These are phyloP conservation scores for Talaromyces sp. DNA, from an alignment of 2,329 filamentous ascomycete genomes.

Conservation along the genomic window DNA sequence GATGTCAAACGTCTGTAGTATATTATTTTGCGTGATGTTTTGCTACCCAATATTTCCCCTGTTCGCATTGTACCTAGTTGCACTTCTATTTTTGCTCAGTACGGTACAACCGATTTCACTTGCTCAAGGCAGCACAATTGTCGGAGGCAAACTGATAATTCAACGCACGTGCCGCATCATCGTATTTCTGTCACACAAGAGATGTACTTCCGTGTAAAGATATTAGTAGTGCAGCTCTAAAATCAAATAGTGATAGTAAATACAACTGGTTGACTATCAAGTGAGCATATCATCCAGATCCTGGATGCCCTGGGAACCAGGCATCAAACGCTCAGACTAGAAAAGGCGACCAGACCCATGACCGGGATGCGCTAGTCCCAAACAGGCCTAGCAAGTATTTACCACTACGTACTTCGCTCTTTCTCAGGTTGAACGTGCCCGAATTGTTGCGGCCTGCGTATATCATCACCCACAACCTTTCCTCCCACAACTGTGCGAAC, in stretches of 20 bases:
- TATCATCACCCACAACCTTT: not conserved
- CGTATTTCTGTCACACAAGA: not conserved
- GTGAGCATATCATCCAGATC: not conserved
- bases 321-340: not conserved
- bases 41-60: constrained; percentile 11
- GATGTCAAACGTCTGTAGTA: constrained; percentile 8
- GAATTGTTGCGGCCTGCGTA: constrained; percentile 15
- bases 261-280: not conserved
- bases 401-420: constrained; percentile 1
- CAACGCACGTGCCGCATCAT: not conserved
- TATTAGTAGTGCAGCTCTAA: not conserved
- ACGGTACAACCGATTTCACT: not conserved
- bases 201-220: not conserved
- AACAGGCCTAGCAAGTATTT: constrained; percentile 6
- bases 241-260: not conserved
- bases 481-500: not conserved
- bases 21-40: not conserved
- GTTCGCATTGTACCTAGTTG: constrained; percentile 2
- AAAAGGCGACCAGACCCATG: not conserved
- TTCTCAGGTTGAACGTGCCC: constrained; percentile 1
- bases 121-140: constrained; percentile 18
- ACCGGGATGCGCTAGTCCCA: not conserved
- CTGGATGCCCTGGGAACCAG: not conserved
- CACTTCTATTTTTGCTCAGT: not conserved
- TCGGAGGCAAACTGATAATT: constrained; percentile 5